Conservation (phyloP, 129 eudicot species). For the Mikania micrantha region DNA sequence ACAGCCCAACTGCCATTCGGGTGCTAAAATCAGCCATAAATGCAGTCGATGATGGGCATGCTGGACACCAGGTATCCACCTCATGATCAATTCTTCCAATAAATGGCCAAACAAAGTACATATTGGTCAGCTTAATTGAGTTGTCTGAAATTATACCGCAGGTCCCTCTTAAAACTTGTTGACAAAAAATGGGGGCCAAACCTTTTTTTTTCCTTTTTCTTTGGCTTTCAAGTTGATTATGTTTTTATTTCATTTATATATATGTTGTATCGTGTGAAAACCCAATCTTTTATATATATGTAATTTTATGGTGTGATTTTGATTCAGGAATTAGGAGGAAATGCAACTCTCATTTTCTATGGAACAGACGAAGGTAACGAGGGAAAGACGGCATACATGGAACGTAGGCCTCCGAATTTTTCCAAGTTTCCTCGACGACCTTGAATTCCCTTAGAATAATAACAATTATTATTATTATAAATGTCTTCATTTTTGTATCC, state of each 20-base stretch:
- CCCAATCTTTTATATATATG: neutral
- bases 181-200: too few relatives aligned
- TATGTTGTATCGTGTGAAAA: too few relatives aligned
- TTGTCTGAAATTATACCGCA: too few relatives aligned
- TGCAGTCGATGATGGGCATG: slow-evolving; percentile 95
- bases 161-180: too few relatives aligned
- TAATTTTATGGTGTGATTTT: neutral
- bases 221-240: neutral
- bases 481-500: slow-evolving; percentile 2
- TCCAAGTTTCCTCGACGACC: slow-evolving; percentile 80
- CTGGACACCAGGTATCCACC: slow-evolving; percentile 97
- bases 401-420: slow-evolving; percentile 88
- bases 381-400: slow-evolving; percentile 76
- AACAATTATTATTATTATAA: neutral
- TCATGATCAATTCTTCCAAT: too few relatives aligned
- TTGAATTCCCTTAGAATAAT: slow-evolving; percentile 3
- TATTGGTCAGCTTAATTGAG: too few relatives aligned
- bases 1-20: slow-evolving; percentile 92
- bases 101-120: too few relatives aligned
- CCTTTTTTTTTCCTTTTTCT: too few relatives aligned
- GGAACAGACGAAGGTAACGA: slow-evolving; percentile 96
- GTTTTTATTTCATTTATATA: neutral
- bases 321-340: slow-evolving; percentile 69
- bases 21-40: slow-evolving; percentile 78
- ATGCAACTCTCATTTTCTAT: slow-evolving; percentile 84